Percentiles rank a stretch among this genome's conserved stretches.
Evolutionary conservation across 2,329 filamentous ascomycete species (phyloP).

Genomic region (Colletotrichum aenigma): DNA sequence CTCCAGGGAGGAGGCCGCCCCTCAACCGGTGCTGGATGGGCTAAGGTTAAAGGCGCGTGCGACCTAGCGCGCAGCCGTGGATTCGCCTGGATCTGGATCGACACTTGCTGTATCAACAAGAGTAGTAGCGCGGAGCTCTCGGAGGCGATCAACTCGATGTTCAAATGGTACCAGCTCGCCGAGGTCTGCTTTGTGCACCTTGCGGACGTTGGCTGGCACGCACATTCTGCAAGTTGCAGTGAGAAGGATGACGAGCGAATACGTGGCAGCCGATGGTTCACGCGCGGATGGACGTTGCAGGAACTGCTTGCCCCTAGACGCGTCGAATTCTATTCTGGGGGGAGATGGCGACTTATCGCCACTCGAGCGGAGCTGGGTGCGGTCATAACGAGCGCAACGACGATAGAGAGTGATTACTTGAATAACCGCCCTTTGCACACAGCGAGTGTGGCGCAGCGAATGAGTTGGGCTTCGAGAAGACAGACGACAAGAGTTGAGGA

Average conservation of each 20-base stretch:
- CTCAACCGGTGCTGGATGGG: neutral
- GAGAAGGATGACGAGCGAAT: neutral
- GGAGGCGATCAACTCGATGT: constrained; percentile 26
- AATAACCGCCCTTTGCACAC: neutral
- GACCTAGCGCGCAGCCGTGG: neutral
- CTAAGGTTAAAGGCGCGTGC: neutral
- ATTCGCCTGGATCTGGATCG: constrained; percentile 20
- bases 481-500: constrained; percentile 26
- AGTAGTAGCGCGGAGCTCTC: constrained; percentile 21
- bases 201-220: constrained; percentile 22
- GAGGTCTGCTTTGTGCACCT: constrained; percentile 31
- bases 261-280: neutral
- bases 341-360: neutral
- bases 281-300: neutral
- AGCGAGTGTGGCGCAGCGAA: neutral
- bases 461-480: constrained; percentile 27
- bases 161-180: constrained; percentile 21
- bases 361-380: neutral
- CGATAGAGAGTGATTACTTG: neutral
- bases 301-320: neutral
- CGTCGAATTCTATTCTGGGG: neutral
- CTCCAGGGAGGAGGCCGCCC: neutral
- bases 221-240: neutral
- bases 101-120: constrained; percentile 29
- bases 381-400: neutral